Evolutionary conservation across 2,329 filamentous ascomycete genomes (phyloP), one percentile per base, ranked within the genome.

Genomic region (Dactylellina parvicollis): DNA sequence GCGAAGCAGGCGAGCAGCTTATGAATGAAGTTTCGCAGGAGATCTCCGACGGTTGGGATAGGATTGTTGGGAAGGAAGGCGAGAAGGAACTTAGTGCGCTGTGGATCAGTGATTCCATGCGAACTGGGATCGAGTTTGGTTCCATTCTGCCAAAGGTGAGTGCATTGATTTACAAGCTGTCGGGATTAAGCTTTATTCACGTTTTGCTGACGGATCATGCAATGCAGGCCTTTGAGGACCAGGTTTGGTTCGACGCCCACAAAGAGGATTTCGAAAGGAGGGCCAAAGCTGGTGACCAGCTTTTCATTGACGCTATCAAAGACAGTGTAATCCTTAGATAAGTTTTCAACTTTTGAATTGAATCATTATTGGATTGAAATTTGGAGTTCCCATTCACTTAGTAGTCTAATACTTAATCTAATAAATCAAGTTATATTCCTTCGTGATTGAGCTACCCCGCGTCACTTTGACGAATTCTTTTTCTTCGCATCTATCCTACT

Each of bases 121-220:
- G 66, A 18, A 73, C 69, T 14, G 69, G 69, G 18, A 44, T 73
- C 12, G 60, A 73, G 30, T 73, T 73, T 50, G 69, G 69, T 2
- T 46, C 26, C 3, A 18, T 44, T 49, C 40, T 73, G 32, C 69
- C 69, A 24, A 64, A 49, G 54, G 69, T 66, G 26, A 18, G 69
- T 22, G 26, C 3, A 38, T 36, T 18, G 28, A n/a, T 28, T 14
- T 10, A 34, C 20, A 16, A 47, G n/a, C n/a, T 47, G 26, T 32
- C 47, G 54, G 59, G 36, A 54, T 30, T 28, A 28, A 5, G 4
- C n/a, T 42, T 28, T 49, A 3, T 22, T 44, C 20, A 18, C 4
- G 8, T 18, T 59, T 50, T 30, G 26, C 54, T 57, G 50, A 54
- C 26, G 12, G 1, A 44, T 24, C 16, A 16, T 12, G 7, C 24